Evolutionary conservation across 345 rosid genomes (phyloP), one percentile per base, ranked within the genome.

Genomic region (Syzygium aqueum): DNA sequence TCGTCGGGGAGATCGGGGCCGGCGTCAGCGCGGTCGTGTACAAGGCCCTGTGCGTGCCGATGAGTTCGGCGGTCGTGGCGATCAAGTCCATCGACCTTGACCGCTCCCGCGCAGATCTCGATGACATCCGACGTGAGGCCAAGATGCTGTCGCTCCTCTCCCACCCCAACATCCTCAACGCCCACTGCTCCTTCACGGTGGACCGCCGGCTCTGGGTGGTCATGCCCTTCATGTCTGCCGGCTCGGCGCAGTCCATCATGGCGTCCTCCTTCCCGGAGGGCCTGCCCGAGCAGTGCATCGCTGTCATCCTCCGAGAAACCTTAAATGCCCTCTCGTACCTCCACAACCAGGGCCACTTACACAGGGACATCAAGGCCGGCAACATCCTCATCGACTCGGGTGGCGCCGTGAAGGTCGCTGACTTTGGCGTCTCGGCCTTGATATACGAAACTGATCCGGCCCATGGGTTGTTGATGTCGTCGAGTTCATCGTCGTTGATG

Each of bases 201-300:
- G 97, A 90, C 86, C 92, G 90, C 43, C 92, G 92, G 73, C 98
- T 97, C 61, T 97, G 99, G 98, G 96, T 97, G 43, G 96, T 97
- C 57, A 96, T 95, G 99, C 98, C 99, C 0, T 97, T 97, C 91
- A 95, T 97, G 98, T 94, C 97, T 5, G 94, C 94, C 3, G 98
- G 99, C 57, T 97, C 99, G 7, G 88, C 95, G 30, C 98, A 94
- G 51, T 97, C 97, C 83, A 93, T 96, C 11, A 94, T 97, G 89
- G 91, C 96, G 2, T 93, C 96, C 1, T 89, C 94, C 14, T 94
- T 95, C 87, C 96, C 98, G 0, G 88, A 89, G 37, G 99, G 98
- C 4, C 87, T 97, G 8, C 88, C 96, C 0, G 98, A 97, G 89
- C 94, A 94, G 30, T 94, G 96, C 93, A 97, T 96, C 77, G 94